Percentiles rank a stretch among this genome's conserved stretches.
Evolutionary conservation across 108 stramenopile species (phyloP).

Genomic region (Pseudonitzschia pungens): DNA sequence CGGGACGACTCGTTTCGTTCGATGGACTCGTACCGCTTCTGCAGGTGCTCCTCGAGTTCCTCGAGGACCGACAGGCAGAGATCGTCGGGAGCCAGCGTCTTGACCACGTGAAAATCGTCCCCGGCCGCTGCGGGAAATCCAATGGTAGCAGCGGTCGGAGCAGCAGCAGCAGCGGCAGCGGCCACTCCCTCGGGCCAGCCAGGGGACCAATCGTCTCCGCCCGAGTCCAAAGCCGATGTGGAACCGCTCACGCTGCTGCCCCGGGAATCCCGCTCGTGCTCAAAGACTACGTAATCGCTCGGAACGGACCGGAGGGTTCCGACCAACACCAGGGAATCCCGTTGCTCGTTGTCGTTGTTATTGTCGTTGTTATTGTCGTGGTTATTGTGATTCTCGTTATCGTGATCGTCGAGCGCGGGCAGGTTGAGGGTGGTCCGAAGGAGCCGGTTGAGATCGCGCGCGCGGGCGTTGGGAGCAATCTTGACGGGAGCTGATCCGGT

Average conservation of each 20-base stretch:
- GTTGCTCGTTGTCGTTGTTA: neutral
- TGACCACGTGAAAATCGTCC: constrained; percentile 45
- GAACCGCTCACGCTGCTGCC: too few species aligned
- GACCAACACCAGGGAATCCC: constrained; percentile 52
- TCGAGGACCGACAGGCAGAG: constrained; percentile 33
- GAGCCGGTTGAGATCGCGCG: constrained; percentile 51
- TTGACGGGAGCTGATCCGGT: constrained; percentile 58
- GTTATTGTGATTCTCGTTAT: too few species aligned
- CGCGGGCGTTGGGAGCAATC: constrained; percentile 41
- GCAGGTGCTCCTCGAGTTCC: constrained; percentile 39
- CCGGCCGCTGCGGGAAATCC: neutral
- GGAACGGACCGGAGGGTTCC: constrained; percentile 57
- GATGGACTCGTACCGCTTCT: constrained; percentile 5
- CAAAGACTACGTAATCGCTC: constrained; percentile 47
- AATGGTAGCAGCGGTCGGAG: neutral
- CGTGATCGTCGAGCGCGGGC: neutral
- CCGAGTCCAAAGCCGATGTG: too few species aligned
- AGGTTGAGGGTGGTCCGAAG: constrained; percentile 45
- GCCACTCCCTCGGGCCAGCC: too few species aligned
- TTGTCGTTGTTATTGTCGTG: neutral
- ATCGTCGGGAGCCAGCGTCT: constrained; percentile 45
- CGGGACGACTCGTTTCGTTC: too few species aligned
- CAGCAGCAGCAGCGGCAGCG: too few species aligned
- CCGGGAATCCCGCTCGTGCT: constrained; percentile 45
- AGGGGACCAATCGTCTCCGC: too few species aligned